These are phyloP conservation scores for Friedmanniomyces endolithicus DNA, from an alignment of 495 filamentous ascomycete species.

Conservation along the genomic window DNA sequence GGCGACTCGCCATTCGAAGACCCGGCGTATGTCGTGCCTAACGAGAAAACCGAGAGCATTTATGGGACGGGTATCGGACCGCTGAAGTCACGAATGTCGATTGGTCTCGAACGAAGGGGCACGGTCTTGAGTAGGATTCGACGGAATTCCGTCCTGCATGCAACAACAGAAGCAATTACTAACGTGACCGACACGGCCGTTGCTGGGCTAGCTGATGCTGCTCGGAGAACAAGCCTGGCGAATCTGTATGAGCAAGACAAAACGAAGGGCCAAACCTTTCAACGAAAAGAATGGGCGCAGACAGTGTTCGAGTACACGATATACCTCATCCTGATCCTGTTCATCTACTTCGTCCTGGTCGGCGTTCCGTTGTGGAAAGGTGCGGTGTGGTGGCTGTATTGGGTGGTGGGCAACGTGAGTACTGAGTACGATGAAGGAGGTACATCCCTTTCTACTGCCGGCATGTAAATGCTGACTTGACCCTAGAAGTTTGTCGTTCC, in stretches of 20 bases:
- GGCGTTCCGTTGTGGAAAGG: conserved; percentile 36
- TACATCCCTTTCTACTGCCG: background rate
- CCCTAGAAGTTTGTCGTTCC: conserved; percentile 29
- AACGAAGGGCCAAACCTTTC: conserved; percentile 9
- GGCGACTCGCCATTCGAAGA: background rate
- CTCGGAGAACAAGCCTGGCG: background rate
- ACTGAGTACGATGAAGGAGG: background rate
- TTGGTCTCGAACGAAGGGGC: background rate
- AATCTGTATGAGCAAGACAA: conserved; percentile 24
- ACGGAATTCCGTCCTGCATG: background rate
- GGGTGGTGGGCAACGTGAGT: conserved; percentile 19
- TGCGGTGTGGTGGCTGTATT: conserved; percentile 35
- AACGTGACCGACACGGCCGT: background rate
- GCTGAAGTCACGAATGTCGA: background rate
- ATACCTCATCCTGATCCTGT: conserved; percentile 26
- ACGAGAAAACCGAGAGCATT: background rate
- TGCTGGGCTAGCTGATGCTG: background rate
- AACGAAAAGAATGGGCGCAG: conserved; percentile 30
- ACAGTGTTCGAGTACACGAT: conserved; percentile 30
- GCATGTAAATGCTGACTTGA: background rate
- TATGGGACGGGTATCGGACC: background rate
- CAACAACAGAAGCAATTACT: background rate
- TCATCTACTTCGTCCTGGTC: conserved; percentile 34
- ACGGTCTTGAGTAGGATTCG: background rate
- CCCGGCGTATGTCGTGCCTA: background rate